Base-by-base conservation (phyloP, 768 basidiomycete species). In the Clavaria fumosa region DNA sequence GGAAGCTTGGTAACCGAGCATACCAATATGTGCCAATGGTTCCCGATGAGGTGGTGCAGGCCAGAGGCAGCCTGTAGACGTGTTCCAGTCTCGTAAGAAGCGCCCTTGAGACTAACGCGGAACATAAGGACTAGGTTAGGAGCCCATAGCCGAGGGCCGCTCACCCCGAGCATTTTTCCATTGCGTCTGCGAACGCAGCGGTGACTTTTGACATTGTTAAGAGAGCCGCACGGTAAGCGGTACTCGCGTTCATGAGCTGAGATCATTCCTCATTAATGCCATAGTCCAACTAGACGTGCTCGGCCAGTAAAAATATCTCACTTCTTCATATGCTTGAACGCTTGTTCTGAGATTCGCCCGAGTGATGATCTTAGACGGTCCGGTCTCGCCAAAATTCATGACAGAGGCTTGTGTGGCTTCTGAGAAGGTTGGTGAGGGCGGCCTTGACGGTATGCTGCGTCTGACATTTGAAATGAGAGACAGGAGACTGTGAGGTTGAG, bases 21-120 rank as follows among this genome's bases (percentile, higher is more conserved):
- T 43, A 88, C 86, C 53, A 96, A 61, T 40, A 96, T 75, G 55
- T 89, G 85, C 71, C 84, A 89, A 46, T 91, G 85, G 53, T 91
- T 93, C 35, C 80, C 77, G 47, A 93, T 78, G 45, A 96, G 70
- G 55, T 91, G 83, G 55, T 93, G 86, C 31, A 96, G 60, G 4
- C 91, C 90, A 14, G 82, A 77, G 19, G 83, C 76, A 20, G 84
- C 88, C 50, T 88, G 83, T 31, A 93, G 61, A 42, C 83, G 69
- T 17, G 81, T 79, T 7, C 82, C 81, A 18, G 81, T 61, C 51
- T 88, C 83, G 50, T 85, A 83, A 22, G 69, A 65, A 15, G 81
- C 79, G 4, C 84, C 81, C 47, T 84, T 85, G 47, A 86, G 55
- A 18, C 82, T 84, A 40, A 20, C 23, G 17, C 10, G 31, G n/a